Conservation (phyloP, 176 grass and related monocot genomes). For the Oryza longistaminata region DNA sequence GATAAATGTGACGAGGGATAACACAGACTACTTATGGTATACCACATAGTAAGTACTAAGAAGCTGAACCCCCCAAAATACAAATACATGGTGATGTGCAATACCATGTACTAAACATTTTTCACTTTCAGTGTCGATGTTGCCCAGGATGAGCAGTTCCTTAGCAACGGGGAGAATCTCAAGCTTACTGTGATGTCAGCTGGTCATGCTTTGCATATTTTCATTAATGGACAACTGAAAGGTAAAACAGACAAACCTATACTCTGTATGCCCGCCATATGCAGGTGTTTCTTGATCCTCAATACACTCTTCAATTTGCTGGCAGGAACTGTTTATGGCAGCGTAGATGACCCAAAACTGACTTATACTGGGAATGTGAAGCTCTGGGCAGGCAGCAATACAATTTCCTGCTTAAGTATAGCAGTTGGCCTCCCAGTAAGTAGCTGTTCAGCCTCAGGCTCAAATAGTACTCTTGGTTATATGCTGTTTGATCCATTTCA, state of each 20-base stretch:
- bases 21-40: slow-evolving; percentile 95
- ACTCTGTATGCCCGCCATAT: background rate
- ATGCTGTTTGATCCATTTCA: background rate
- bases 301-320: slow-evolving; percentile 33
- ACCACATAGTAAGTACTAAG: slow-evolving; percentile 76
- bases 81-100: slow-evolving; percentile 5
- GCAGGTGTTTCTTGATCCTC: background rate
- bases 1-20: slow-evolving; percentile 95
- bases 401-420: slow-evolving; percentile 93
- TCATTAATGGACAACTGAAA: slow-evolving; percentile 74
- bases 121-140: slow-evolving; percentile 63
- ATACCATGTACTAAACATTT: slow-evolving; percentile 30
- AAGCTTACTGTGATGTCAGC: slow-evolving; percentile 89
- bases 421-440: slow-evolving; percentile 93
- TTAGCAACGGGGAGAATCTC: slow-evolving; percentile 53
- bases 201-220: slow-evolving; percentile 91
- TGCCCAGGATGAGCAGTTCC: slow-evolving; percentile 68
- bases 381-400: slow-evolving; percentile 81
- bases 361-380: slow-evolving; percentile 76
- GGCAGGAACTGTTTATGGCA: slow-evolving; percentile 86
- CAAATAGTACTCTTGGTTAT: background rate
- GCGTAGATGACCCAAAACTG: slow-evolving; percentile 74
- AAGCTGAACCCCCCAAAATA: background rate
- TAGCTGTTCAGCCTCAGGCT: slow-evolving; percentile 13
- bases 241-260: slow-evolving; percentile 38